Percentiles rank a stretch among this genome's conserved stretches.
Conservation (phyloP, 2,329 filamentous ascomycete genomes). For the Fusarium nematophilum region DNA sequence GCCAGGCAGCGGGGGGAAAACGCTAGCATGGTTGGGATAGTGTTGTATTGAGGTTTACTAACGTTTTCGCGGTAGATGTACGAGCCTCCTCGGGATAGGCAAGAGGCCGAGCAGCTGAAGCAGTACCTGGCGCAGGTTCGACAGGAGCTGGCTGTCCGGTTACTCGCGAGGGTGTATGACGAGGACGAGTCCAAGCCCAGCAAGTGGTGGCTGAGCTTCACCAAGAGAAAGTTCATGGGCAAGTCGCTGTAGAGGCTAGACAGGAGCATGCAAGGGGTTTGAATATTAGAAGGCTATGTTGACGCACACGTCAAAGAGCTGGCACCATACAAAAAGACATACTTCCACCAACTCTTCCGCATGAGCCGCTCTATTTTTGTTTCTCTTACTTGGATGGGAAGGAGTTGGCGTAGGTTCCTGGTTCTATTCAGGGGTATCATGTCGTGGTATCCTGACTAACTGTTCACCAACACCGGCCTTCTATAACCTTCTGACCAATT, state of each 20-base stretch:
- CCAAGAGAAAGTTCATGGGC: constrained; percentile 99
- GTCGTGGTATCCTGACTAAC: constrained; percentile 27
- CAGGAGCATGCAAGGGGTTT: not conserved
- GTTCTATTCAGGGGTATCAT: constrained; percentile 37
- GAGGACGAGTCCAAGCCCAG: constrained; percentile 77
- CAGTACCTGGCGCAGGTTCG: constrained; percentile 93
- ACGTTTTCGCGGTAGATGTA: constrained; percentile 72
- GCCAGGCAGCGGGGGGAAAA: not conserved
- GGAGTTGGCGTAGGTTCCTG: constrained; percentile 24
- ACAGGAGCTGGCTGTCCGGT: constrained; percentile 85
- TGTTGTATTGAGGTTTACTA: constrained; percentile 6
- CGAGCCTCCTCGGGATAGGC: constrained; percentile 85
- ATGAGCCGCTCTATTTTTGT: constrained; percentile 12
- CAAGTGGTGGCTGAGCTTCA: constrained; percentile 99
- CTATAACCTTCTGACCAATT: not conserved
- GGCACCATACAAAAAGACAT: constrained; percentile 36
- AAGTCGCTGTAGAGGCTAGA: constrained; percentile 74
- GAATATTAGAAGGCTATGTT: constrained; percentile 39
- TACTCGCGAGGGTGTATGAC: constrained; percentile 88
- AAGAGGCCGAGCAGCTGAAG: constrained; percentile 88
- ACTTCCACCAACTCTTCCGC: not conserved
- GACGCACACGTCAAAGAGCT: constrained; percentile 27
- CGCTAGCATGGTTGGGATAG: not conserved
- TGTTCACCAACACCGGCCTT: constrained; percentile 8
- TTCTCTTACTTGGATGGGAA: constrained; percentile 6